Evolutionary conservation across 108 stramenopile species (phyloP).

Genomic region (Cylindrotheca fusiformis): DNA sequence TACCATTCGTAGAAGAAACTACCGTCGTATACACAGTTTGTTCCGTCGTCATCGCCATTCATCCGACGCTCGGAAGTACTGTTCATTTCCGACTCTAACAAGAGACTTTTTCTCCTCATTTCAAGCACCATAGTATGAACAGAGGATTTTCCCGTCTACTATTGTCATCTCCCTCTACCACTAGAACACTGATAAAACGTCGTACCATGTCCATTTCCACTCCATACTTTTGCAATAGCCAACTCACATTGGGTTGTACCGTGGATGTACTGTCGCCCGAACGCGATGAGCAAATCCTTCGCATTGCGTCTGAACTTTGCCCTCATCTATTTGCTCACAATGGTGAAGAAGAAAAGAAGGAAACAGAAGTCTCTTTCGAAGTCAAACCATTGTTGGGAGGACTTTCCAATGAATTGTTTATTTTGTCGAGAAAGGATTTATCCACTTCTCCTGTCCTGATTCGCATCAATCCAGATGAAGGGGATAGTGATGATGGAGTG

Average conservation of each 20-base stretch:
- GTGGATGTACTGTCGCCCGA: constrained; percentile 1
- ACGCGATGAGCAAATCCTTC: constrained; percentile 16
- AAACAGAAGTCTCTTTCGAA: neutral
- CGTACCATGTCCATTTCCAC: constrained; percentile 7
- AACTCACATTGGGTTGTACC: neutral
- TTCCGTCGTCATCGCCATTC: no score
- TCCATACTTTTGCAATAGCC: constrained; percentile 6
- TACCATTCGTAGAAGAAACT: no score
- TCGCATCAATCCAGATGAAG: constrained; percentile 37
- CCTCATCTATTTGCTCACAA: constrained; percentile 1
- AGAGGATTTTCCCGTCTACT: no score
- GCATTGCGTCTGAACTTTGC: constrained; percentile 4
- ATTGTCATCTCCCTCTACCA: no score
- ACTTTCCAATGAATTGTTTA: constrained; percentile 42
- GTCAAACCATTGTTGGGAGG: constrained; percentile 41
- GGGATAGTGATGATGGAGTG: neutral
- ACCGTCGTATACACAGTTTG: no score
- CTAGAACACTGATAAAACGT: no score
- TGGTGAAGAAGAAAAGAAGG: neutral
- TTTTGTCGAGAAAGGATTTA: constrained; percentile 12
- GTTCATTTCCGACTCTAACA: no score
- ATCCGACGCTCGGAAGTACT: no score
- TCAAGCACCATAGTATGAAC: no score
- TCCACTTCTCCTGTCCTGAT: constrained; percentile 19
- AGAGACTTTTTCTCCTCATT: no score